Evolutionary conservation across 768 basidiomycete genomes (phyloP), one percentile per base, ranked within the genome.

Genomic region (Neoboletus subvelutipes): DNA sequence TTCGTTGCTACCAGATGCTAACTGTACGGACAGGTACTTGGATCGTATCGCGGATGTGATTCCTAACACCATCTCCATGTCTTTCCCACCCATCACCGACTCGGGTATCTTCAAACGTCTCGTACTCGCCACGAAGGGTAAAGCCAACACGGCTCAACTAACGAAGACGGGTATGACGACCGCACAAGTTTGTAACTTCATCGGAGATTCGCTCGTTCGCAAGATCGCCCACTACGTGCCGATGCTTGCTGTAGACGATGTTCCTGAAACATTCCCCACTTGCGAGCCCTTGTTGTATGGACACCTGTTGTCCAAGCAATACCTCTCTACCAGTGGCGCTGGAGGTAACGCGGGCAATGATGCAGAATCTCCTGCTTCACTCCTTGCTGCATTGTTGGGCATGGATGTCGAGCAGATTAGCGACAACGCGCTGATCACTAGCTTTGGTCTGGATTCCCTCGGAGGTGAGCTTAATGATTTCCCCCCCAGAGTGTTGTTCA

Each of bases 81-180:
- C 71, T 29, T 67, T 72, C 53, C 73, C 73, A 2, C 71, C 72
- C 6, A 71, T 74, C 54, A 69, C 63, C 7, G 73, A 74, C 41
- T 72, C 70, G 4, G 69, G 69, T n/a, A 67, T 71, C 57, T 71
- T 71, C 62, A 71, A 71, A 46, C 70, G 69, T 39, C 70, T 71
- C 41, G 70, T 71, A 5, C 63, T 63, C 5, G 45, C 66, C 18
- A 64, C 66, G 1, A 67, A 53, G 39, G 70, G 70, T 2, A 64
- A 64, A 47, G 69, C 68, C 4, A 71, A 71, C 52, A 71, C 67
- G 1, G 53, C 66, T 0, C 67, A 69, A 42, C 68, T 71, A 28
- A 63, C 57, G 9, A 71, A 69, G 66, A 71, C 65, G 4, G 70
- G 69, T 8, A 71, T 71, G 69, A 69, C 70, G 40, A 71, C 69